phyloP scores from a whole-genome alignment of 495 filamentous ascomycete species.

The Daldinia decipiens region DNA sequence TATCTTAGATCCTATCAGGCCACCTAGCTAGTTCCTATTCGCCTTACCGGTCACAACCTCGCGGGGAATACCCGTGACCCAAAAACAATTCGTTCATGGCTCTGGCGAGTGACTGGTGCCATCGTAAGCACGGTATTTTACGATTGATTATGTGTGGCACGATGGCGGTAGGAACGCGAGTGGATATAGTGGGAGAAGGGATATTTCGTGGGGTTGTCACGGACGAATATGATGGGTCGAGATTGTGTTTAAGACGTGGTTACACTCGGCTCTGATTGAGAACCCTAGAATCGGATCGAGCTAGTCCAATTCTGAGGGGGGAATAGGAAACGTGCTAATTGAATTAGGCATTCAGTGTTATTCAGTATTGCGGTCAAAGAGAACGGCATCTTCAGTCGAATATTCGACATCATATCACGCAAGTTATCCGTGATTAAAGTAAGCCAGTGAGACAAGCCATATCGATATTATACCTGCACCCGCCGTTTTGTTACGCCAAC shows the following conservation, averaged over 20 bases:
- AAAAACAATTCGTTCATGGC: slow-evolving; percentile 20
- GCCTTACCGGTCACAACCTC: slow-evolving; percentile 16
- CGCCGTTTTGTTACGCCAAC: slow-evolving; percentile 38
- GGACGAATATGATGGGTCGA: slow-evolving; percentile 30
- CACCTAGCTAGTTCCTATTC: slow-evolving; percentile 27
- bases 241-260: slow-evolving; percentile 29
- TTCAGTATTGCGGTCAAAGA: slow-evolving; percentile 9
- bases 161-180: slow-evolving; percentile 20
- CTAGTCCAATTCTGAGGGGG: slow-evolving; percentile 14
- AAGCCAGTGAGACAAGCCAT: slow-evolving; percentile 26
- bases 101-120: slow-evolving; percentile 29
- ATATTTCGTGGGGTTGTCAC: slow-evolving; percentile 36
- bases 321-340: slow-evolving; percentile 31
- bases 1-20: slow-evolving; percentile 14
- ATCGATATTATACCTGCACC: slow-evolving; percentile 21
- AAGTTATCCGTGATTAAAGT: slow-evolving; percentile 36
- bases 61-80: slow-evolving; percentile 27
- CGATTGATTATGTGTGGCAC: slow-evolving; percentile 39
- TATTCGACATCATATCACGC: slow-evolving; percentile 44
- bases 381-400: slow-evolving; percentile 36
- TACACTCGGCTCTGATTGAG: slow-evolving; percentile 42
- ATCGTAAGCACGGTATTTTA: slow-evolving; percentile 32
- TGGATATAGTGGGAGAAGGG: slow-evolving; percentile 36
- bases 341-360: slow-evolving; percentile 2
- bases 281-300: slow-evolving; percentile 37